Base-by-base conservation (phyloP, 352 stramenopile genomes). In the Aphanomyces stellatus region DNA sequence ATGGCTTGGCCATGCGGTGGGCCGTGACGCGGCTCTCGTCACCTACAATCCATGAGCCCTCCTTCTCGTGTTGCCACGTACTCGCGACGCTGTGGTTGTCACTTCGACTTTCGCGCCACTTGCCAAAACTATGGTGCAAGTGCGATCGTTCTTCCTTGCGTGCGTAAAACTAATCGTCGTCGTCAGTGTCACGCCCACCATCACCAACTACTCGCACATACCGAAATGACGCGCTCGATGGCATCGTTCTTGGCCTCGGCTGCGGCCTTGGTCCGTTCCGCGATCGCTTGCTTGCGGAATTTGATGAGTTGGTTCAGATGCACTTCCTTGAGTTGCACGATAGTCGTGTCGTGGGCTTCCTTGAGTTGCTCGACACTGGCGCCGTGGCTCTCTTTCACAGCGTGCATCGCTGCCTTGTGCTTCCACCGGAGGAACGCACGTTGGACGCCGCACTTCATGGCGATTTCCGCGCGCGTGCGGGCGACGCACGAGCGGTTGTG, bases 381-480 rank as follows among this genome's bases (percentile, higher is more conserved):
- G 6, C 11, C 57, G 30, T 65, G 57, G 28, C 41, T 53, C 17
- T 56, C 42, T 19, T 59, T 57, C 10, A 31, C 49, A 15, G 30
- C 41, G 6, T 10, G 22, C 43, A 59, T 49, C 7, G 48, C 37
- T 19, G 42, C 7, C 40, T 67, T 67, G 60, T 67, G 60, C 42
- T 67, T 67, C 60, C 60, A 67, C 11, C 60, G 41, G 5, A 67
- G 34, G 42, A 67, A 67, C n/a, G 60, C 60, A 11, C 60, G 60
- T 34, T 67, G 60, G 11, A 67, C 60, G 27, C 46, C 22, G 33
- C 60, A 67, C 37, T 67, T 42, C 41, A 57, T 67, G 6, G 60
- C 60, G 22, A 67, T 67, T 28, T 67, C 37, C 4, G 51, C 60
- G 24, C 60, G 60, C 10, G 60, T 67, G 17, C 33, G 24, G 17